Conservation (phyloP, 2,329 filamentous ascomycete genomes). For the Colletotrichum incanum region DNA sequence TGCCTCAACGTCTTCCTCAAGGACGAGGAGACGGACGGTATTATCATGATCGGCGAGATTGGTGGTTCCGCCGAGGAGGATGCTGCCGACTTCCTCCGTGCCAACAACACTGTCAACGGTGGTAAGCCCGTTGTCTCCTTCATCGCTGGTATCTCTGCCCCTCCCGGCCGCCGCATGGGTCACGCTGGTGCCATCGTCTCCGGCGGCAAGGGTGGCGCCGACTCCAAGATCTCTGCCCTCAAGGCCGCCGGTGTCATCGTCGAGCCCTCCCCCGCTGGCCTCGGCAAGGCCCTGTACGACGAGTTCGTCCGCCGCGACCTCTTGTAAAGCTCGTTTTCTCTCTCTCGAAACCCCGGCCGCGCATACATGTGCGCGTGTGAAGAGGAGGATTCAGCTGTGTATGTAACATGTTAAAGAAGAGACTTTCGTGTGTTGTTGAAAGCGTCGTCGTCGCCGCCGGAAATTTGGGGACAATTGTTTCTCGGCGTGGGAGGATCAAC, state of each 20-base stretch:
- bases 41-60: constrained; percentile 99
- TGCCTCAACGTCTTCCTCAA: constrained; percentile 97
- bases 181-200: constrained; percentile 98
- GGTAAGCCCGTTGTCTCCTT: constrained; percentile 97
- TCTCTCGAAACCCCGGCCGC: constrained; percentile 5
- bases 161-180: constrained; percentile 96
- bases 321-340: constrained; percentile 73
- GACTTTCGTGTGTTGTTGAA: constrained; percentile 32
- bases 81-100: constrained; percentile 94
- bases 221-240: constrained; percentile 97
- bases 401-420: constrained; percentile 44
- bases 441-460: constrained; percentile 12
- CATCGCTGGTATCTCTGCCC: constrained; percentile 98
- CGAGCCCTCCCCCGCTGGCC: constrained; percentile 90
- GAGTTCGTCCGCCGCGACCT: constrained; percentile 98
- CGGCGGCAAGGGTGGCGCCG: constrained; percentile 96
- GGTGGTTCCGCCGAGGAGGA: constrained; percentile 98
- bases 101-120: constrained; percentile 87
- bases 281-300: constrained; percentile 94
- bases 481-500: constrained; percentile 1
- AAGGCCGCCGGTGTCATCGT: constrained; percentile 95
- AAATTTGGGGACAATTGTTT: constrained; percentile 15
- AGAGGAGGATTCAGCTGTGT: constrained; percentile 41
- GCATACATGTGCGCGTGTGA: background rate
- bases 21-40: constrained; percentile 96